Evolutionary conservation across 495 filamentous ascomycete genomes (phyloP).

Genomic region (Glarea lozoyensis): DNA sequence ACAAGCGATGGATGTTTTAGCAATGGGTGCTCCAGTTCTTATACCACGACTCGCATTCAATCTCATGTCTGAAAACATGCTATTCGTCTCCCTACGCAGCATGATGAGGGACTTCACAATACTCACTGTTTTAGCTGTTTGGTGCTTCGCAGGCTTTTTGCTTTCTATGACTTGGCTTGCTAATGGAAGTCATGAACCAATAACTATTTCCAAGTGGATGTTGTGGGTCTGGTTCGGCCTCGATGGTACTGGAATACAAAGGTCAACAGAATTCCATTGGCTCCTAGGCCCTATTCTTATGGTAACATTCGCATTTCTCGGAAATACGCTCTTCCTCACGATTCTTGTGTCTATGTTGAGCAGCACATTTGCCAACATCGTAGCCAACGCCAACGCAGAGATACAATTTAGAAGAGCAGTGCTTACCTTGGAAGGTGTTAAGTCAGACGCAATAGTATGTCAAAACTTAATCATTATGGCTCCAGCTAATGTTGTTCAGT

Average conservation of each 20-base stretch:
- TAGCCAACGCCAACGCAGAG: constrained; percentile 55
- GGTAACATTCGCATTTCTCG: constrained; percentile 63
- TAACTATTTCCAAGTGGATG: constrained; percentile 70
- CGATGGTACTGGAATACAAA: constrained; percentile 61
- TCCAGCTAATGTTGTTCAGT: constrained; percentile 36
- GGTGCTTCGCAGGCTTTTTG: constrained; percentile 68
- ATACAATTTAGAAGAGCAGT: constrained; percentile 64
- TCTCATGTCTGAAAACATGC: constrained; percentile 62
- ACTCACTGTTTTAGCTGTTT: constrained; percentile 52
- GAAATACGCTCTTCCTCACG: constrained; percentile 69
- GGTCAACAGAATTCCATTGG: constrained; percentile 56
- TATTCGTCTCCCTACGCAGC: constrained; percentile 59
- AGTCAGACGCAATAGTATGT: constrained; percentile 39
- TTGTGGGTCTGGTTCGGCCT: constrained; percentile 75
- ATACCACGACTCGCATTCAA: constrained; percentile 69
- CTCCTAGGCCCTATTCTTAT: constrained; percentile 60
- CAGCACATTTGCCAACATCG: constrained; percentile 61
- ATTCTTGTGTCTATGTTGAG: constrained; percentile 68
- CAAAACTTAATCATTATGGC: background rate
- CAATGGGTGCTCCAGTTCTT: constrained; percentile 60
- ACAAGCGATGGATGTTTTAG: constrained; percentile 54
- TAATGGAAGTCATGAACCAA: constrained; percentile 20
- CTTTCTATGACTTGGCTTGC: constrained; percentile 62
- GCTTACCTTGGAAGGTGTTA: constrained; percentile 68
- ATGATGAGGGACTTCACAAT: constrained; percentile 68